Base-by-base conservation (phyloP, 306 rosid species). In the Malus sylvestris region DNA sequence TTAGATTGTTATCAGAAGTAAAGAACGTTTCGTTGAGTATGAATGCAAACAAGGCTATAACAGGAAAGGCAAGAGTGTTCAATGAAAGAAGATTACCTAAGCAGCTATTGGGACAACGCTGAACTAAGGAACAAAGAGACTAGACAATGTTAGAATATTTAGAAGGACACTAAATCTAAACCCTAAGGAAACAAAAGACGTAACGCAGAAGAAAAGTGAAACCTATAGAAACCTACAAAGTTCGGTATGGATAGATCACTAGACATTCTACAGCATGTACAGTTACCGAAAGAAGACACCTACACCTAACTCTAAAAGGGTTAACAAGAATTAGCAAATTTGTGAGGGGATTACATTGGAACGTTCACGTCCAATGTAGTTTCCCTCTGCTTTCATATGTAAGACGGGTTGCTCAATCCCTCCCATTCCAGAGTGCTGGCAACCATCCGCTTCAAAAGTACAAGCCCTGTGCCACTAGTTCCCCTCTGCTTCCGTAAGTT, bases 351-450 rank as follows among this genome's bases (percentile, higher is more conserved):
- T 15, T 66, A 44, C 63, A 76, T 68, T 29, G 13, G 67, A 30
- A 64, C 62, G 76, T 76, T 69, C 59, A 80, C 76, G 81, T 71
- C 55, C 66, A 73, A 75, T 49, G 70, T 49, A 68, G 61, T 75
- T 51, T 85, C 72, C 87, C 79, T 77, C 78, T 27, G 81, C 78
- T 44, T 85, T 77, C 77, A 76, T 57, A 69, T 61, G 71, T 10
- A 33, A 42, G 42, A 72, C 76, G 55, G 61, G 75, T 67, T 77
- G 71, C 78, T 74, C 82, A 71, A 71, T 78, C 73, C 77, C 81
- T 76, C 73, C 77, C 80, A 69, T 65, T 73, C 77, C 80, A 57
- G 23, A 71, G 30, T n/a, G 78, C 75, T 71, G 33, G 75, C 67
- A 75, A 66, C 78, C 75, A 75, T 46, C 52, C 70, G 32, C 68